Evolutionary conservation across 805 yeast species (phyloP).

Genomic region (Maudiozyma pseudohumilis): DNA sequence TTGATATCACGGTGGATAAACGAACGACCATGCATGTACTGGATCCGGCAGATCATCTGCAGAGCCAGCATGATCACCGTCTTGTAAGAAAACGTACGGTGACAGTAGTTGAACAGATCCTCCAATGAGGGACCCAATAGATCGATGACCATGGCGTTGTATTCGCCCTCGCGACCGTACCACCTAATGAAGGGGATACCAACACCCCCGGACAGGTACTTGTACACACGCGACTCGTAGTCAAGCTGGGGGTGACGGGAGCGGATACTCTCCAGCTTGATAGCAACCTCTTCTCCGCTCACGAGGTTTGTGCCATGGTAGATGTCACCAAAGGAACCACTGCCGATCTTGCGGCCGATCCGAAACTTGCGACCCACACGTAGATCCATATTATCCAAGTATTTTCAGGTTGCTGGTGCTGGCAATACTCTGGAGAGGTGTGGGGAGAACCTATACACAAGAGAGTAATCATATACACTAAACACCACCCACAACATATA

Average conservation of each 20-base stretch:
- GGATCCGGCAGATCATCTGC: constrained; percentile 88
- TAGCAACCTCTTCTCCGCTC: constrained; percentile 96
- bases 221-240: constrained; percentile 93
- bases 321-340: constrained; percentile 96
- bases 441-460: not conserved
- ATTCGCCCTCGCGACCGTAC: constrained; percentile 95
- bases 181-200: constrained; percentile 96
- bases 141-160: constrained; percentile 94
- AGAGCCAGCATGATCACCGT: constrained; percentile 90
- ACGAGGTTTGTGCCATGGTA: constrained; percentile 87
- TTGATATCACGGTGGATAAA: constrained; percentile 81
- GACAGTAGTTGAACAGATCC: constrained; percentile 92
- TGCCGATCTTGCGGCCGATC: constrained; percentile 90
- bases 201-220: constrained; percentile 89
- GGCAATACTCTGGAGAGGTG: not conserved
- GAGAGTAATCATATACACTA: too few species aligned
- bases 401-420: too few species aligned
- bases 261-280: constrained; percentile 77
- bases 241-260: constrained; percentile 97
- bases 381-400: constrained; percentile 57
- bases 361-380: constrained; percentile 91
- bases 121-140: constrained; percentile 91
- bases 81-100: constrained; percentile 83
- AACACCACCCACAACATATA: too few species aligned
- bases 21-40: constrained; percentile 90